phyloP scores from a whole-genome alignment of 352 stramenopile species.

The Globisporangium alternatum region DNA sequence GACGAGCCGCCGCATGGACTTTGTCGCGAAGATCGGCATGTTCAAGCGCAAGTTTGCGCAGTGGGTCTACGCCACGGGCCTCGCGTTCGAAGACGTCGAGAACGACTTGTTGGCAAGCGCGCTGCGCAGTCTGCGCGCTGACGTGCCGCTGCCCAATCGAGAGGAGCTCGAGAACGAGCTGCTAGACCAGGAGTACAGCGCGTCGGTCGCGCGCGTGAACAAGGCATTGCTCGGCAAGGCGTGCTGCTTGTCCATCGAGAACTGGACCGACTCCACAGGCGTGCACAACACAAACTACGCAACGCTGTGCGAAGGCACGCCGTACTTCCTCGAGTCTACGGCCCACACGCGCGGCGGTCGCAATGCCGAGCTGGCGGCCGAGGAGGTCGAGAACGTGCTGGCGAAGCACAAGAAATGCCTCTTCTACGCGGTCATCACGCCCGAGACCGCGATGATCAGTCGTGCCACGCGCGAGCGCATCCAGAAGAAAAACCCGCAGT shows the following conservation, averaged over 20 bases:
- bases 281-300: constrained; percentile 44
- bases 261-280: constrained; percentile 41
- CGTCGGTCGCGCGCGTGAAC: constrained; percentile 39
- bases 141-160: constrained; percentile 39
- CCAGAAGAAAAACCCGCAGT: constrained; percentile 57
- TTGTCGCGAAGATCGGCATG: constrained; percentile 43
- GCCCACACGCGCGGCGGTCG: constrained; percentile 7
- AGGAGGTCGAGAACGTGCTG: constrained; percentile 52
- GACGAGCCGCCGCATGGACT: constrained; percentile 19
- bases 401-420: constrained; percentile 45
- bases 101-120: constrained; percentile 43
- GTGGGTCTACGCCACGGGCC: constrained; percentile 61
- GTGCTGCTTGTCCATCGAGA: constrained; percentile 59
- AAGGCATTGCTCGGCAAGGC: constrained; percentile 43
- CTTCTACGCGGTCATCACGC: constrained; percentile 52
- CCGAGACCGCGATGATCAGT: constrained; percentile 35
- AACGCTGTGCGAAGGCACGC: constrained; percentile 29
- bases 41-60: constrained; percentile 67
- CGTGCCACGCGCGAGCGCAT: constrained; percentile 45
- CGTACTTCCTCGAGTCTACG: constrained; percentile 49
- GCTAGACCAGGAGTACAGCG: constrained; percentile 48
- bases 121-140: constrained; percentile 36
- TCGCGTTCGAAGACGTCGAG: constrained; percentile 43
- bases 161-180: constrained; percentile 67
- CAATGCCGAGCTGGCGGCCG: constrained; percentile 29